phyloP scores from a whole-genome alignment of 208 protist genomes.

The Leishmania aethiopica region DNA sequence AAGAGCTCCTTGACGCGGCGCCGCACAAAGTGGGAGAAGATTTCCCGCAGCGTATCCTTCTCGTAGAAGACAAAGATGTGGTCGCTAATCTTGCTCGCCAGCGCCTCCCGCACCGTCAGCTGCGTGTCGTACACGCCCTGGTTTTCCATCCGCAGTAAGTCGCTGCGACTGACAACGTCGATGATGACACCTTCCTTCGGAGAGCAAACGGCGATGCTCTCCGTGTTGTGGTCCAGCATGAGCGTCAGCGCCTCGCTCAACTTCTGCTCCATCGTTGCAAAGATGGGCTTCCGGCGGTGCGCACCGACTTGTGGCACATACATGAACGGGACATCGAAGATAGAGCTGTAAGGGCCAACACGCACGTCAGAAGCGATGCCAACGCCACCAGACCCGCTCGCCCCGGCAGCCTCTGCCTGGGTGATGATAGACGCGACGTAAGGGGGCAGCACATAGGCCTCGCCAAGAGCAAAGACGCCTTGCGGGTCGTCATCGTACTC shows the following conservation, averaged over 20 bases:
- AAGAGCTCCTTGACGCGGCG: constrained; percentile 86
- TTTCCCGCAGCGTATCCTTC: constrained; percentile 74
- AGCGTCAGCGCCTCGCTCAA: constrained; percentile 71
- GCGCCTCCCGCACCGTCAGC: constrained; percentile 73
- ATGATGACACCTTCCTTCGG: constrained; percentile 59
- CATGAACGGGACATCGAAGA: constrained; percentile 81
- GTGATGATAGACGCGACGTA: constrained; percentile 60
- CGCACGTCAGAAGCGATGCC: constrained; percentile 33
- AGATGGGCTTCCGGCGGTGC: constrained; percentile 55
- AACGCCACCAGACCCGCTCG: constrained; percentile 37
- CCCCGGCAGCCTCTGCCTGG: constrained; percentile 40
- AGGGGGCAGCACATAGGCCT: constrained; percentile 52
- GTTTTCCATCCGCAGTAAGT: constrained; percentile 87
- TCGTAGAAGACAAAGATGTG: constrained; percentile 78
- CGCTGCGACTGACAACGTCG: constrained; percentile 84
- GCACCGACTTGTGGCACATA: constrained; percentile 63
- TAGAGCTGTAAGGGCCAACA: constrained; percentile 69
- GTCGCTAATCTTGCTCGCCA: constrained; percentile 55
- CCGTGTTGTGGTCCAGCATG: constrained; percentile 71
- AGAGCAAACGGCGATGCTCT: constrained; percentile 67
- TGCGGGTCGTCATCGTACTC: constrained; percentile 35
- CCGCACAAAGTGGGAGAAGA: constrained; percentile 87
- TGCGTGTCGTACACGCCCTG: constrained; percentile 90
- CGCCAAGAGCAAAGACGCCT: constrained; percentile 36
- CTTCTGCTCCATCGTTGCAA: constrained; percentile 70